Conservation (phyloP, 2,329 filamentous ascomycete species). For the Fusarium verrucosum region DNA sequence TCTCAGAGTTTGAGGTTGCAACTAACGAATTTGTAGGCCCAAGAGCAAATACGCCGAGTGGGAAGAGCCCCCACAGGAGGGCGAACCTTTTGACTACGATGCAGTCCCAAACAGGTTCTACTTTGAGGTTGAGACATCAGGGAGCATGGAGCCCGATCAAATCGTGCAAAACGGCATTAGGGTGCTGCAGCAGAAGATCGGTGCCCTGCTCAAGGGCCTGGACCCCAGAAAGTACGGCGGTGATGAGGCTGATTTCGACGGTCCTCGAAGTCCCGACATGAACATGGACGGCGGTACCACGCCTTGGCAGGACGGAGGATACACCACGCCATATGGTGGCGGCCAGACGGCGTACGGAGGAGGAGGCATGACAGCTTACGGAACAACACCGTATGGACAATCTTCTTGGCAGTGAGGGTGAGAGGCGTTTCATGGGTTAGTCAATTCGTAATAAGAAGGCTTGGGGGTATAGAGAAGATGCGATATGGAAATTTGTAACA, state of each 20-base stretch:
- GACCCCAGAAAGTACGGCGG: conserved; percentile 61
- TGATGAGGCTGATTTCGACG: conserved; percentile 69
- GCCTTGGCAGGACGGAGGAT: conserved; percentile 71
- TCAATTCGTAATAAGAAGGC: conserved; percentile 35
- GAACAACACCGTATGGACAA: conserved; percentile 63
- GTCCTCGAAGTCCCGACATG: conserved; percentile 72
- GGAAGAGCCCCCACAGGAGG: conserved; percentile 82
- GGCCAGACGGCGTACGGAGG: conserved; percentile 74
- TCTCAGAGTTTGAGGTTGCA: background rate
- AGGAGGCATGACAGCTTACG: conserved; percentile 72
- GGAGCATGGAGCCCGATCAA: conserved; percentile 86
- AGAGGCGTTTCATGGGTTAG: conserved; percentile 40
- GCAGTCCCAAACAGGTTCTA: conserved; percentile 88
- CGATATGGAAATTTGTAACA: conserved; percentile 36
- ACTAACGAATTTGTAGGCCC: conserved; percentile 64
- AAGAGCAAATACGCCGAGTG: conserved; percentile 81
- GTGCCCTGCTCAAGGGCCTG: conserved; percentile 72
- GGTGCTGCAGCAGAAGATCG: conserved; percentile 89
- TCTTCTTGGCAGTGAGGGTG: conserved; percentile 57
- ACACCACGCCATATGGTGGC: conserved; percentile 71
- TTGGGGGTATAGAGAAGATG: conserved; percentile 21
- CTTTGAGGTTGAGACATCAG: conserved; percentile 90
- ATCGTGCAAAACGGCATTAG: conserved; percentile 91
- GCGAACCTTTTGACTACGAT: conserved; percentile 90
- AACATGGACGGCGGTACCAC: conserved; percentile 66